Evolutionary conservation across 1,284 basidiomycete genomes (phyloP).

Genomic region (Trichosporon asahii): DNA sequence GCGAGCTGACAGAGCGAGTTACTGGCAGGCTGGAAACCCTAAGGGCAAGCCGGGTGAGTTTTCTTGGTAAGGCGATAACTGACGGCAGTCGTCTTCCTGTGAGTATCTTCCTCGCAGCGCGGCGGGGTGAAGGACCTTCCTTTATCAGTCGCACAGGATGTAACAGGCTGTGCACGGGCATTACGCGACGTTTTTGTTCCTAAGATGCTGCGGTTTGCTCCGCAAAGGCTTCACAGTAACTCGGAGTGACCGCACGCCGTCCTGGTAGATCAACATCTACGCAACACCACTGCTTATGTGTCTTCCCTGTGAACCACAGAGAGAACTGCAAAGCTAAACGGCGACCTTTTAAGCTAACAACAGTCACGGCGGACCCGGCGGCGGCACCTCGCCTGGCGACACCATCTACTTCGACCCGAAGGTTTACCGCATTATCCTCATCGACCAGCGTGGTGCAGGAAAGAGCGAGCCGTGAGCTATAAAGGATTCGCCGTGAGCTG

Average conservation of each 20-base stretch:
- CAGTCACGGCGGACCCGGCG: constrained; percentile 40
- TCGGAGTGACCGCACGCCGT: too few relatives aligned
- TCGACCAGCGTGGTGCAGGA: constrained; percentile 85
- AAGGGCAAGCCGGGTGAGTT: constrained; percentile 66
- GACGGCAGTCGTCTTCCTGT: constrained; percentile 67
- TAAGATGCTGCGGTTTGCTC: too few relatives aligned
- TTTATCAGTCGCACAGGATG: background rate
- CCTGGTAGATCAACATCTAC: too few relatives aligned
- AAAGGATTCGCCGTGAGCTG: background rate
- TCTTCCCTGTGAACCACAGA: background rate
- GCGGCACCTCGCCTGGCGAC: constrained; percentile 55
- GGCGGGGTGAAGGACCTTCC: background rate
- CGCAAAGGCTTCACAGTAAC: too few relatives aligned
- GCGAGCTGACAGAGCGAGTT: constrained; percentile 55
- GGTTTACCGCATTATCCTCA: constrained; percentile 65
- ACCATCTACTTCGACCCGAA: constrained; percentile 75
- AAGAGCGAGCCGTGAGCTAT: constrained; percentile 66
- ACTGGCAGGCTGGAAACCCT: constrained; percentile 72
- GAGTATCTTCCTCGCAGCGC: background rate
- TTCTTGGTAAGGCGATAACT: background rate
- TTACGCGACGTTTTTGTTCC: too few relatives aligned
- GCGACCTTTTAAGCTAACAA: background rate
- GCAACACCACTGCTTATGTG: too few relatives aligned
- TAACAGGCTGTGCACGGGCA: too few relatives aligned
- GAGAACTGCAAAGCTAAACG: background rate